Base-by-base conservation (phyloP, 345 rosid genomes). In the Chamaenerion angustifolium region DNA sequence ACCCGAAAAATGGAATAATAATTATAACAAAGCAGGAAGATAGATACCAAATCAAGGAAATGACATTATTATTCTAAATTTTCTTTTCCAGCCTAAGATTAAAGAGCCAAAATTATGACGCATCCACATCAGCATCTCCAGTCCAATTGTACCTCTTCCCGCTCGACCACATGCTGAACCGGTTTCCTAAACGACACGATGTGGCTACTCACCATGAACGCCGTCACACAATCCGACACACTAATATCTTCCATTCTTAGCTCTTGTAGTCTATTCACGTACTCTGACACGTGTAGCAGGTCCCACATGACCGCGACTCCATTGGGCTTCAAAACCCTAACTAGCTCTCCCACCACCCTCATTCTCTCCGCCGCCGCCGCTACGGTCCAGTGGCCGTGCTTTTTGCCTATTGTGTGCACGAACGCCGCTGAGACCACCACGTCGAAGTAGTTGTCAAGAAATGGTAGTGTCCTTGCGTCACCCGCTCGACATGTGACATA, bases 151-250 rank as follows among this genome's bases (percentile, higher is more conserved):
- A 92, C 88, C 56, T 92, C 98, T 0, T 70, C 75, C 6, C 70
- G 66, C 0, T 85, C 89, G 7, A 55, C 52, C 5, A 69, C 56
- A 50, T 72, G 81, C 64, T 83, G 88, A 61, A 66, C 60, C 1
- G 96, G 98, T 76, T 92, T 92, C 64, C 71, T 67, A 50, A 92
- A 92, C 6, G 96, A 78, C 4, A 84, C 85, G n/a, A 92, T 84
- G 72, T 82, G 96, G 74, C 98, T 87, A 64, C 88, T 68, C 19
- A 77, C 87, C 98, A 92, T 92, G 73, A 87, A 92, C 19, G 98
- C 96, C 0, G 95, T 92, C 21, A 87, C 93, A 9, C 95, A 73
- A 56, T 87, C 78, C 0, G 98, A 92, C 10, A 92, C 89, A 48
- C 65, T 65, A 13, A 92, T 74, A 23, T 86, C 98, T 57, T 87